These are phyloP conservation scores for Linum lewisii DNA, from an alignment of 345 rosid species.

Conservation along the genomic window DNA sequence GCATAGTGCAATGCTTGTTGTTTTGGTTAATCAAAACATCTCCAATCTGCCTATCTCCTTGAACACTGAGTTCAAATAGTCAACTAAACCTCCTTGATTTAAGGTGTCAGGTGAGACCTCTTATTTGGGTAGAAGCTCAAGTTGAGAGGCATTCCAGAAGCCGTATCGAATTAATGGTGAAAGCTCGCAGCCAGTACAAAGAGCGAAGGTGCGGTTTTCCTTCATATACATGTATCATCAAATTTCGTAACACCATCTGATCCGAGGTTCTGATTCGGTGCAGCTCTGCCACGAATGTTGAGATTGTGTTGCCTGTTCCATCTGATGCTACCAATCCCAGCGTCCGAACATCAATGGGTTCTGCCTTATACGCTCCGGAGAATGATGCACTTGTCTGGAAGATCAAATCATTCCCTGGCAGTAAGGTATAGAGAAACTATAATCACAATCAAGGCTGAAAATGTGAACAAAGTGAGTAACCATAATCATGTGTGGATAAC, in stretches of 20 bases:
- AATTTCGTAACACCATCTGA: background rate
- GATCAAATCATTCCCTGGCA: constrained; percentile 68
- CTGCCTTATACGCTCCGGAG: constrained; percentile 82
- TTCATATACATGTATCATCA: no score
- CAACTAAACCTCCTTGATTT: constrained; percentile 5
- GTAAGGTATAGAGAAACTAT: constrained; percentile 41
- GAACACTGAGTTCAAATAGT: background rate
- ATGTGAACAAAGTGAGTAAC: no score
- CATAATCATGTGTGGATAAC: background rate
- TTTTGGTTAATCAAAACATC: background rate
- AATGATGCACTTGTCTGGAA: constrained; percentile 72
- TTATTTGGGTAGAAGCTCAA: constrained; percentile 92
- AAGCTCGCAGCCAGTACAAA: constrained; percentile 89
- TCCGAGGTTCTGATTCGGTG: background rate
- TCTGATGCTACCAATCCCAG: constrained; percentile 85
- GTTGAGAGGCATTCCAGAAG: constrained; percentile 91
- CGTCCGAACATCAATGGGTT: constrained; percentile 85
- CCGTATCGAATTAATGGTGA: constrained; percentile 77
- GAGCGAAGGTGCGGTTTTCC: constrained; percentile 57
- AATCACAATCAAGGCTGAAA: no score
- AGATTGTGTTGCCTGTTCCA: constrained; percentile 56
- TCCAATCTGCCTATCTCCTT: no score
- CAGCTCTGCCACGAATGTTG: constrained; percentile 70
- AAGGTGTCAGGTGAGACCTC: constrained; percentile 68
- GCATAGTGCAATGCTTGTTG: background rate